phyloP scores from a whole-genome alignment of 345 rosid genomes.

The Gossypium herbaceum region DNA sequence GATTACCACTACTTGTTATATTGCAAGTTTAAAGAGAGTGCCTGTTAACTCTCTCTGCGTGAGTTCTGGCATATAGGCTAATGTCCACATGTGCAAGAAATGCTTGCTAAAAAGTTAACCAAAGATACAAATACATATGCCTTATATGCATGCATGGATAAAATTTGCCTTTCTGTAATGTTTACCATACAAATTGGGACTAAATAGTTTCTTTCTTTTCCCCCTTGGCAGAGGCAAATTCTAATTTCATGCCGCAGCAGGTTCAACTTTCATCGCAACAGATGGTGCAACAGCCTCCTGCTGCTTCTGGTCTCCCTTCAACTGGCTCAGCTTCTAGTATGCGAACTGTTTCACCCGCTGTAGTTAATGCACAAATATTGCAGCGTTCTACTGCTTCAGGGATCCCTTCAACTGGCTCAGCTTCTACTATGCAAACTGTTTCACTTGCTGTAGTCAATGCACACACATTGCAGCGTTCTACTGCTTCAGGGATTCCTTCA shows the following conservation, averaged over 20 bases:
- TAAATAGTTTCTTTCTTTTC: background rate
- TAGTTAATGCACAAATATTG: slow-evolving; percentile 8
- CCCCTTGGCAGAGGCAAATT: slow-evolving; percentile 31
- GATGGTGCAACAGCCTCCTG: slow-evolving; percentile 22
- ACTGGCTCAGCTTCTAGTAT: background rate
- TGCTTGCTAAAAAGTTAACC: background rate
- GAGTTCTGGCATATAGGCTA: background rate
- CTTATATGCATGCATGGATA: background rate
- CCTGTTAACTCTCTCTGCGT: background rate
- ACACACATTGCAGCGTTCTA: slow-evolving; percentile 9
- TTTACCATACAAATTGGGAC: background rate
- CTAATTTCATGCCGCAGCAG: slow-evolving; percentile 35
- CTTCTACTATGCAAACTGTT: background rate
- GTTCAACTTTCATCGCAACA: slow-evolving; percentile 31
- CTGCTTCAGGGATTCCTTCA: background rate
- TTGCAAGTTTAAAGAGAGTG: background rate
- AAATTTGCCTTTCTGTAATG: background rate
- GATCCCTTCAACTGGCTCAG: background rate
- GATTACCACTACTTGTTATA: background rate
- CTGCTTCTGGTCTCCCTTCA: slow-evolving; percentile 15
- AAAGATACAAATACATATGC: background rate
- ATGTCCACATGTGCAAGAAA: background rate
- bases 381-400: background rate
- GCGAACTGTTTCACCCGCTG: background rate
- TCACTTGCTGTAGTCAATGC: background rate